Base-by-base conservation (phyloP, 78 protist species). In the Dictyostelium brefeldianum region DNA sequence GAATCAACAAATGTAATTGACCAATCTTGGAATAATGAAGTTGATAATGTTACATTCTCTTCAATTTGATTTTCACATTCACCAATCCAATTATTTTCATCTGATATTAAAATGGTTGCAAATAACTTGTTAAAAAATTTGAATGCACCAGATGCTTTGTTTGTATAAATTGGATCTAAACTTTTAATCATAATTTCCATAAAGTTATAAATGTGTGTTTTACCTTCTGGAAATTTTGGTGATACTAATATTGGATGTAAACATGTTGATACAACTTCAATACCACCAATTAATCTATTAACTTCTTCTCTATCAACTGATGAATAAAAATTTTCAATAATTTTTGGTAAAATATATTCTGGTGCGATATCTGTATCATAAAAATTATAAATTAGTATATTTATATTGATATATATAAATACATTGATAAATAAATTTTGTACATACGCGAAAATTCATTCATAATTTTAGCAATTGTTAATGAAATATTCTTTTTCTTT, bases 371-470 rank as follows among this genome's bases (percentile, higher is more conserved):
- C 93, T 36, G 43, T 36, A 2, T 36, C 2, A 2, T 3, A 36
- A 36, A 36, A 36, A 2, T 2, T 87, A 85, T 14, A 47, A 17
- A 75, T 43, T 10, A 77, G 2, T 43, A 11, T 54, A 22, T 41
- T 2, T 36, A 3, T 36, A 36, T 36, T 3, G 2, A 36, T 36
- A n/a, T n/a, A n/a, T n/a, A n/a, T 36, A 36, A 3, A 36, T 20
- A 10, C 46, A 17, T 59, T 71, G 10, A 62, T 10, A 62, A 77
- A 51, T 25, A 29, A 18, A 20, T 27, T 27, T 51, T 29, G 0
- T 57, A 85, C 92, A 22, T 87, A 87, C 93, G 79, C 17, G 85
- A 14, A 59, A 87, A 18, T 43, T 87, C 93, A 27, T 87, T 87
- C 15, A 87, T 48, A 43, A 87, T 77, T 65, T 87, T 87, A 77